Base-by-base conservation (phyloP, 768 basidiomycete genomes). In the Rhizopogon roseolus region DNA sequence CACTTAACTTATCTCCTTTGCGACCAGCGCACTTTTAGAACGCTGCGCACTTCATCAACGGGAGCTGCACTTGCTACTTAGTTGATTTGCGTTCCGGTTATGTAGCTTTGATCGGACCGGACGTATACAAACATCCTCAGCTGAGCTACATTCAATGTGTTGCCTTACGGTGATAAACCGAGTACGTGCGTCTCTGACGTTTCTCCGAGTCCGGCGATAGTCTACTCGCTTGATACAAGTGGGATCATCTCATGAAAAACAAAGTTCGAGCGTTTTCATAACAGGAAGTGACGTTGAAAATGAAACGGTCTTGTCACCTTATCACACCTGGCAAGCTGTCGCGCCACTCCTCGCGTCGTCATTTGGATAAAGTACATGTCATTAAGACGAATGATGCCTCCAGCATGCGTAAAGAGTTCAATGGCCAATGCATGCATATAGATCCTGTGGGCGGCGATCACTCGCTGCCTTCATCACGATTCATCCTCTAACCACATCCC, bases 301-400 rank as follows among this genome's bases (percentile, higher is more conserved):
- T 48, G 46, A 37, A 46, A 36, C 9, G 19, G 19, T 14, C 22
- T 48, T 48, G 36, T 48, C 46, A 48, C 46, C 19, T 48, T 22
- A 48, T 46, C 45, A 32, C 46, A 36, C 19, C 44, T n/a, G 29
- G n/a, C 28, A 46, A 46, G 19, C 19, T 48, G 32, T 48, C 19
- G 22, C 46, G 46, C 46, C 46, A 48, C 46, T 48, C 46, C 46
- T 48, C 46, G 46, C 46, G 34, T 48, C 19, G 36, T 48, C 46
- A 48, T 48, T 48, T 48, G 32, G 45, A 46, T 46, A 46, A 46
- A 22, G 19, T 46, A 46, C 7, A 6, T 10, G 46, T 48, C 46
- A 48, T 48, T 48, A 48, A 48, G 46, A 48, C 46, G 34, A 36
- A 48, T 48, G 32, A 48, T 48, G 34, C 22, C 46, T 46, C 32